Base-by-base conservation (phyloP, 2,329 filamentous ascomycete genomes). In the Aspergillus pseudoviridinutans region DNA sequence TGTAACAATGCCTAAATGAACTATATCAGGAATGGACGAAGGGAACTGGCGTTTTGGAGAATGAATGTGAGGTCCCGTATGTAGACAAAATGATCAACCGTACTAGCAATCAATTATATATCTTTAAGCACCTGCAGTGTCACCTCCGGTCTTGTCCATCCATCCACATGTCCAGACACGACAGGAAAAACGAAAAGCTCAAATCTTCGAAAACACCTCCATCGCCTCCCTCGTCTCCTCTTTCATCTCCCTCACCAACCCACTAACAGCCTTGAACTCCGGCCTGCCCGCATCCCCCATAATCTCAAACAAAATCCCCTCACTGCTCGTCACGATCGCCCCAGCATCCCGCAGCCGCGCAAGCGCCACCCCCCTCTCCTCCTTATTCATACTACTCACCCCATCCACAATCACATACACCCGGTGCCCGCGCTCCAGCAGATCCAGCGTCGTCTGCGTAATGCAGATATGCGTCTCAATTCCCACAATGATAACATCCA, bases 381-480 rank as follows among this genome's bases (percentile, higher is more conserved):
- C 86, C 20, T 80, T 78, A 77, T 97, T 96, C 73, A 90, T 91
- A 76, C 89, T 93, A 69, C 89, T 92, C 46, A 97, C 92, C 32
- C 86, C 93, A 74, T 97, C 93, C 53, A 92, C 91, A 32, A 97
- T 80, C 42, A 97, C 79, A 73, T 95, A 96, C 6, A 97, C 93
- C 54, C 80, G 80, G 74, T 96, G 90, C 0, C 92, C 92, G 1
- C 82, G 81, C 24, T 80, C 79, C 47, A 94, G 78, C 51, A 96
- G 78, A 77, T 97, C 93, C 46, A 97, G 81, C 17, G 90, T 86
- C 46, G 93, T 97, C 81, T 97, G 93, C 59, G 91, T 92, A 29
- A 97, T 87, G 79, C 93, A 97, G 71, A 97, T 94, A 76, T 97
- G 93, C 44, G 86, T 85, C 77, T 97, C 93, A 71, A 97, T 96